phyloP scores from a whole-genome alignment of 352 stramenopile species.

The Pythium myriotylum region DNA sequence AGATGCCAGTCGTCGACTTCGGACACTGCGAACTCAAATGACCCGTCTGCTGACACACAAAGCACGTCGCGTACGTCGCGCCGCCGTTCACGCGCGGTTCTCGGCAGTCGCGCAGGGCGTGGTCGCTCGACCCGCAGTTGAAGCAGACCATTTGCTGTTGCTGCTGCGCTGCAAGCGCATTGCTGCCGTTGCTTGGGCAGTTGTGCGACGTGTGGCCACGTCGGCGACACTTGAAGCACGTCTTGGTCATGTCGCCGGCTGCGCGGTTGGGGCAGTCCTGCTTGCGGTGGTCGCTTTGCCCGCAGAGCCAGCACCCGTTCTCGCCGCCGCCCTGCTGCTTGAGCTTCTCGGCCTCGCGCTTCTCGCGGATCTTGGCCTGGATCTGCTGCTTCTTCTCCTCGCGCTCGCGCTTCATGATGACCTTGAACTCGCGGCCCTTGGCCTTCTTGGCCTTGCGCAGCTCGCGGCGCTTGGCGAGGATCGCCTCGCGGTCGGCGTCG shows the following conservation, averaged over 20 bases:
- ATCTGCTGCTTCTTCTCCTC: slow-evolving; percentile 83
- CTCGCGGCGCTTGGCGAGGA: slow-evolving; percentile 54
- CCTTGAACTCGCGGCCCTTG: slow-evolving; percentile 68
- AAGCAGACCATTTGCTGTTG: slow-evolving; percentile 72
- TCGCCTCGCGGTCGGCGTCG: slow-evolving; percentile 23
- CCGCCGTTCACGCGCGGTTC: slow-evolving; percentile 65
- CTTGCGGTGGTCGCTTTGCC: slow-evolving; percentile 71
- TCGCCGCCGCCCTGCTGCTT: slow-evolving; percentile 27
- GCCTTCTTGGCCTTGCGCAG: slow-evolving; percentile 83
- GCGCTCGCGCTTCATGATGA: slow-evolving; percentile 59
- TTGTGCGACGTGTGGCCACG: slow-evolving; percentile 84
- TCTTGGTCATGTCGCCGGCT: slow-evolving; percentile 74
- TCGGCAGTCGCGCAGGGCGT: slow-evolving; percentile 75
- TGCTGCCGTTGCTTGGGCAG: slow-evolving; percentile 47
- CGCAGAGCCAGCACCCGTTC: slow-evolving; percentile 78
- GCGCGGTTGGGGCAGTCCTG: slow-evolving; percentile 73
- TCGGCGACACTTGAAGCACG: slow-evolving; percentile 82
- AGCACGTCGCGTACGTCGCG: slow-evolving; percentile 81
- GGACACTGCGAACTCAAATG: slow-evolving; percentile 88
- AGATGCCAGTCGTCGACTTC: slow-evolving; percentile 86
- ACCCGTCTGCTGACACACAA: slow-evolving; percentile 85
- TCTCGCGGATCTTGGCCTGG: slow-evolving; percentile 74
- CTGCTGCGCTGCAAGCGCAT: slow-evolving; percentile 13
- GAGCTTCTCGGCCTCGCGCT: slow-evolving; percentile 50
- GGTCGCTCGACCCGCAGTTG: slow-evolving; percentile 79